A percentile compares a stretch with the other conserved stretches of the same genome.
Evolutionary conservation across 306 rosid genomes (phyloP).

Genomic region (Erythrophleum fordii): DNA sequence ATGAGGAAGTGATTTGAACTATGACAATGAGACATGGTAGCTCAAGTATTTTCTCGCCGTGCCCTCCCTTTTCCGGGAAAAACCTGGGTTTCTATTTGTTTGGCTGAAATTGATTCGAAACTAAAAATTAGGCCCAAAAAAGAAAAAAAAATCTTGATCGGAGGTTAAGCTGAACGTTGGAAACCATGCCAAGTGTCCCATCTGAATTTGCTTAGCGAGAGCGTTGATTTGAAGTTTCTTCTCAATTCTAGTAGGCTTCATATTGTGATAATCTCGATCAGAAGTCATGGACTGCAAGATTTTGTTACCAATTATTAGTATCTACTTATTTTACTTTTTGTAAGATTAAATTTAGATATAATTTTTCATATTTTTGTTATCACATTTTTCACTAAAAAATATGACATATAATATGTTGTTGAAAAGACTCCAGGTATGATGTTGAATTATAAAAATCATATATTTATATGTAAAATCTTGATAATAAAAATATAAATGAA

Average conservation of each 20-base stretch:
- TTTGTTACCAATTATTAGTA: neutral
- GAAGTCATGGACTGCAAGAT: neutral
- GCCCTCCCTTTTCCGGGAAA: slow-evolving; percentile 13
- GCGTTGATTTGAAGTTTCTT: neutral
- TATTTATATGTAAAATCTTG: no score
- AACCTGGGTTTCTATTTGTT: slow-evolving; percentile 3
- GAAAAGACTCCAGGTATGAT: no score
- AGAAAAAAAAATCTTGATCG: slow-evolving; percentile 3
- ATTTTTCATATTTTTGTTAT: no score
- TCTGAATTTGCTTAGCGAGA: neutral
- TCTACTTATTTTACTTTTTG: no score
- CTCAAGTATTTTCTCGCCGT: neutral
- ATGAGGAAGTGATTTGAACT: neutral
- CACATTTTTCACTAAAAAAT: no score
- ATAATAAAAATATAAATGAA: no score
- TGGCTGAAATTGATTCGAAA: slow-evolving; percentile 9
- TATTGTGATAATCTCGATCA: neutral
- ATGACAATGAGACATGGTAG: neutral
- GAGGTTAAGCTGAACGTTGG: slow-evolving; percentile 21
- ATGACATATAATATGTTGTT: no score
- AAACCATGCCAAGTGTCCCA: slow-evolving; percentile 44
- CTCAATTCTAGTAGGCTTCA: neutral
- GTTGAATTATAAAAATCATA: no score
- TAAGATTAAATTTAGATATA: no score
- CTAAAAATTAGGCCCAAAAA: neutral